Evolutionary conservation across 106 monocot species (phyloP).

Genomic region (Triglochin maritima): DNA sequence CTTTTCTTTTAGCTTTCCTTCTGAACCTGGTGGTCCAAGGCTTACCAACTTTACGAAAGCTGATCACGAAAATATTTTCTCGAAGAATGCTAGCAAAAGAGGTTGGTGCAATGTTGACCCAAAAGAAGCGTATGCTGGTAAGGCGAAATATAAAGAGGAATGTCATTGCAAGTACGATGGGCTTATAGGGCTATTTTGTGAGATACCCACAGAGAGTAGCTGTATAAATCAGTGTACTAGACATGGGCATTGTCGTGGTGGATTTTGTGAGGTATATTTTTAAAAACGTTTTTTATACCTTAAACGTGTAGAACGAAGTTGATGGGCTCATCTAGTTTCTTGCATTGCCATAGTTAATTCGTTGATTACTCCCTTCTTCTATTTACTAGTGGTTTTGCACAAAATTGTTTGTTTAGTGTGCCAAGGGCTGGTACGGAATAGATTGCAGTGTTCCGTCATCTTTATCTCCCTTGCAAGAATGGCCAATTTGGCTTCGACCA

Average conservation of each 20-base stretch:
- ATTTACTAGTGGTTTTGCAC: background rate
- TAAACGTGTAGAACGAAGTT: background rate
- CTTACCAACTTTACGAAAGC: conserved; percentile 37
- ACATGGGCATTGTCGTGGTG: conserved; percentile 85
- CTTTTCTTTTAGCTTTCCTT: conserved; percentile 3
- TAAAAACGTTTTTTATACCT: background rate
- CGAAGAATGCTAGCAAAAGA: conserved; percentile 47
- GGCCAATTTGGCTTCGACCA: conserved; percentile 79
- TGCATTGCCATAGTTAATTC: background rate
- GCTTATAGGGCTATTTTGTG: conserved; percentile 62
- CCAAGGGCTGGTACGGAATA: conserved; percentile 73
- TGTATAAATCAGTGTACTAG: conserved; percentile 92
- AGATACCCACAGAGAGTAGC: conserved; percentile 57
- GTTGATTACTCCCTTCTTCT: background rate
- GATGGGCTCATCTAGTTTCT: background rate
- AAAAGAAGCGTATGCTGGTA: conserved; percentile 38
- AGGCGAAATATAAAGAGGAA: conserved; percentile 59
- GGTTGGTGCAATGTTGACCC: conserved; percentile 98
- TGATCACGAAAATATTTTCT: conserved; percentile 68
- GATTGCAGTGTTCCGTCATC: conserved; percentile 92
- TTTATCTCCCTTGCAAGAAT: conserved; percentile 39
- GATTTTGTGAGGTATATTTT: conserved; percentile 70
- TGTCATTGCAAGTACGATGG: conserved; percentile 95
- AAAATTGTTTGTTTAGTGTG: conserved; percentile 38
- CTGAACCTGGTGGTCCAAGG: conserved; percentile 1